A percentile compares a stretch with the other conserved stretches of the same genome.
Conservation (phyloP, 2,329 filamentous ascomycete genomes). For the Ophiostoma piceae region DNA sequence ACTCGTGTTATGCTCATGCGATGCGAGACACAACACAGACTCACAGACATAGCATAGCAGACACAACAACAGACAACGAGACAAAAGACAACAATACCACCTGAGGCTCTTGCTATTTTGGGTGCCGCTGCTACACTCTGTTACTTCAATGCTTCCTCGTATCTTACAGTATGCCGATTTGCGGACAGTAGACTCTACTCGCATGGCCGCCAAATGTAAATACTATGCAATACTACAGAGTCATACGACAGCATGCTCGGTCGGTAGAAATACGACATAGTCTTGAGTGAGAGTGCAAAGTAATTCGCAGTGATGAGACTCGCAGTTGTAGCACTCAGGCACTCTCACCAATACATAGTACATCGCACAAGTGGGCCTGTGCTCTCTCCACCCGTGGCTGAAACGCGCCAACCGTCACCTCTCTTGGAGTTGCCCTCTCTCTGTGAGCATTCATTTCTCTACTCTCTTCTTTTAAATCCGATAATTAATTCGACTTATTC, state of each 20-base stretch:
- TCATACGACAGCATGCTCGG: neutral
- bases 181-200: no score
- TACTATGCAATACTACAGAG: neutral
- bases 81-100: neutral
- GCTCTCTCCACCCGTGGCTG: neutral
- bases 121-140: neutral
- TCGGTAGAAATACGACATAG: neutral
- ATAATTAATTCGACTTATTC: no score
- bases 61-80: no score
- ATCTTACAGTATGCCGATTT: neutral
- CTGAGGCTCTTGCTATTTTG: neutral
- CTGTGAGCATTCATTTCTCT: neutral
- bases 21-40: neutral
- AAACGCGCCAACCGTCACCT: constrained; percentile 11
- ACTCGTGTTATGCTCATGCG: neutral
- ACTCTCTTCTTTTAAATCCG: no score
- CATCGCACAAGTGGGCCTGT: neutral
- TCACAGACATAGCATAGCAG: neutral
- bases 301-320: no score
- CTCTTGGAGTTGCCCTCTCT: constrained; percentile 8
- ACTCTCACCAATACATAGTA: neutral
- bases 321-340: no score
- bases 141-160: neutral
- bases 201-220: neutral
- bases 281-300: no score